A percentile compares a stretch with the other conserved stretches of the same genome.
Evolutionary conservation across 2,329 filamentous ascomycete species (phyloP).

Genomic region (Colletotrichum sp.): DNA sequence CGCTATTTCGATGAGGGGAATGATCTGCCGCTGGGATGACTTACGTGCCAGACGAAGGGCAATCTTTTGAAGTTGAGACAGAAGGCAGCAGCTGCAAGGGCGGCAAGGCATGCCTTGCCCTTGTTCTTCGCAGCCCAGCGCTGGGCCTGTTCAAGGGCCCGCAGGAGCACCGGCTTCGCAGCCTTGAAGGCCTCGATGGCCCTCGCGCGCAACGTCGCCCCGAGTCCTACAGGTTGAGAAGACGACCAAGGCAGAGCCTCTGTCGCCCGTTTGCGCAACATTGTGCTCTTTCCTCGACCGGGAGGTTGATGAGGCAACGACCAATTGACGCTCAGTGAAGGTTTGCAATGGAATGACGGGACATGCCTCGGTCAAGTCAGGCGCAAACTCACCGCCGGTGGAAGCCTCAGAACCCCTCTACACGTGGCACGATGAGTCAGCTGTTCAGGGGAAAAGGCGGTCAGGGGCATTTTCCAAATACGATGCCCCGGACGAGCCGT

Average conservation of each 20-base stretch:
- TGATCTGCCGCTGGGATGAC: background rate
- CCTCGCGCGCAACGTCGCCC: background rate
- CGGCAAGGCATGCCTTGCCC: background rate
- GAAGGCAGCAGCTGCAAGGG: background rate
- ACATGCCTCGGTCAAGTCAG: background rate
- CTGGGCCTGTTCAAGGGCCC: background rate
- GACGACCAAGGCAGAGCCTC: background rate
- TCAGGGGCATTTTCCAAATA: background rate
- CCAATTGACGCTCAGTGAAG: background rate
- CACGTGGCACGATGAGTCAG: background rate
- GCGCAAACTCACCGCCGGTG: background rate
- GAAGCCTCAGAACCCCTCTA: background rate
- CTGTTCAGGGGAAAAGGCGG: background rate
- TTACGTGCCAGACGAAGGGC: slow-evolving; percentile 4
- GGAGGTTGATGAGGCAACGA: background rate
- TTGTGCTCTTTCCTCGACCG: background rate
- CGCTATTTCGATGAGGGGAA: too few relatives aligned
- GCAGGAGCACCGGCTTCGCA: background rate
- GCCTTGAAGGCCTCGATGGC: background rate
- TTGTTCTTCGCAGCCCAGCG: background rate
- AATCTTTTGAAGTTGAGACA: slow-evolving; percentile 2
- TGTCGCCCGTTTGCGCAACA: background rate
- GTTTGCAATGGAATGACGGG: background rate
- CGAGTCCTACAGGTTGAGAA: background rate
- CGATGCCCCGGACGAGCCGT: background rate